These are phyloP conservation scores for Toxicodendron radicans DNA, from an alignment of 345 rosid genomes.

Conservation along the genomic window DNA sequence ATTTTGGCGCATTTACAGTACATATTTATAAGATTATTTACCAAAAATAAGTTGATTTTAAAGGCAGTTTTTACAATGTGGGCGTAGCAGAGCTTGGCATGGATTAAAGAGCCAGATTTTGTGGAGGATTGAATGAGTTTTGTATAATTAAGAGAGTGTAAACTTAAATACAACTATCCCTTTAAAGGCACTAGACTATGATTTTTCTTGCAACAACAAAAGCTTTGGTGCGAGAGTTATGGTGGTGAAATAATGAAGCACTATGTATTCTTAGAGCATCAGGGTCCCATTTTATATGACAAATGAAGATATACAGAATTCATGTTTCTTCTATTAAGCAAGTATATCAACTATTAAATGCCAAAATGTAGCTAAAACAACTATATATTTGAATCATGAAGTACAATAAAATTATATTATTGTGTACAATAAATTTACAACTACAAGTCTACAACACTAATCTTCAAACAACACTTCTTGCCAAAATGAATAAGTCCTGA, in stretches of 20 bases:
- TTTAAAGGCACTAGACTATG: no score
- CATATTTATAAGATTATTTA: conserved; percentile 42
- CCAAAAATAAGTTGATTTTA: conserved; percentile 34
- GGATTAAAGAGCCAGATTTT: conserved; percentile 32
- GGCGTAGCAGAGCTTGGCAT: conserved; percentile 42
- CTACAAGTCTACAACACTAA: conserved; percentile 21
- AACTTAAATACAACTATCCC: no score
- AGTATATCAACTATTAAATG: no score
- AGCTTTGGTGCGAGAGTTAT: neutral
- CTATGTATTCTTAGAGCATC: no score
- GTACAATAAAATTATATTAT: conserved; percentile 18
- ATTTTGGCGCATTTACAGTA: conserved; percentile 36
- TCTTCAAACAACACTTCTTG: conserved; percentile 12
- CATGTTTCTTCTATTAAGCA: neutral
- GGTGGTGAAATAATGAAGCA: no score
- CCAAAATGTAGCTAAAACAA: no score
- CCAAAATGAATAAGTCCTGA: conserved; percentile 15
- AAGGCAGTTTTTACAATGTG: conserved; percentile 47
- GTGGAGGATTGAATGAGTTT: conserved; percentile 37
- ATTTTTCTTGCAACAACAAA: neutral
- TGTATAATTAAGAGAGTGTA: conserved; percentile 37
- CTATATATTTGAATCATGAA: no score
- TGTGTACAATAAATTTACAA: conserved; percentile 23
- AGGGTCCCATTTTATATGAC: no score
- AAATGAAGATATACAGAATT: no score